Evolutionary conservation across 2,329 filamentous ascomycete genomes (phyloP).

Genomic region (Exophiala bonariae): DNA sequence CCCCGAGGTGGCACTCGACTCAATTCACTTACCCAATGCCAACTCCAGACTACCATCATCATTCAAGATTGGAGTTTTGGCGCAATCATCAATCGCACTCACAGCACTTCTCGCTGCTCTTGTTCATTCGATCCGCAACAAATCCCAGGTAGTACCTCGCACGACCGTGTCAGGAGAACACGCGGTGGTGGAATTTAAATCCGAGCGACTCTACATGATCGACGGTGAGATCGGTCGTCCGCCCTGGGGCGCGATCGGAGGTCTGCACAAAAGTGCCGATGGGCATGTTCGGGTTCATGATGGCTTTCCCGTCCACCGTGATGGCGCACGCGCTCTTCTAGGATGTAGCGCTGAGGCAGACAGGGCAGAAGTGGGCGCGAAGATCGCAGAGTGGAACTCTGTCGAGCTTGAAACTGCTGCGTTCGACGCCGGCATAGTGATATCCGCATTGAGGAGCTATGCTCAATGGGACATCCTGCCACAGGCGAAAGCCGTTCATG

Average conservation of each 20-base stretch:
- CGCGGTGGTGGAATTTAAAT: slow-evolving; percentile 55
- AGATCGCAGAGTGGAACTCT: slow-evolving; percentile 42
- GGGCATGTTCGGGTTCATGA: slow-evolving; percentile 59
- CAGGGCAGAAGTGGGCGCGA: slow-evolving; percentile 40
- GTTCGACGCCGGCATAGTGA: slow-evolving; percentile 42
- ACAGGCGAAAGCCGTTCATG: slow-evolving; percentile 45
- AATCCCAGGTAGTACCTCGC: slow-evolving; percentile 29
- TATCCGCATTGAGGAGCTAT: slow-evolving; percentile 52
- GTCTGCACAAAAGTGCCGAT: slow-evolving; percentile 52
- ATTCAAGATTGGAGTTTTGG: slow-evolving; percentile 55
- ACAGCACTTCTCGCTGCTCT: slow-evolving; percentile 53
- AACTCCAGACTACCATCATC: slow-evolving; percentile 45
- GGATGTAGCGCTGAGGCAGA: slow-evolving; percentile 36
- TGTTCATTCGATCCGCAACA: slow-evolving; percentile 40
- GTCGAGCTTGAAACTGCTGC: slow-evolving; percentile 52
- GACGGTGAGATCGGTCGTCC: slow-evolving; percentile 36
- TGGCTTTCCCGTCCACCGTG: slow-evolving; percentile 52
- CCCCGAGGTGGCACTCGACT: slow-evolving; percentile 16
- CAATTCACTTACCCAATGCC: slow-evolving; percentile 21
- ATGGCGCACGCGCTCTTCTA: slow-evolving; percentile 46
- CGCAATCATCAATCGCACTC: slow-evolving; percentile 53
- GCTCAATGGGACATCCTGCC: slow-evolving; percentile 53
- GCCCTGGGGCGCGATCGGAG: slow-evolving; percentile 49
- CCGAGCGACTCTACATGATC: slow-evolving; percentile 51
- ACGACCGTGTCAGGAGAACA: slow-evolving; percentile 48